Evolutionary conservation across 2,329 filamentous ascomycete genomes (phyloP), one percentile per base, ranked within the genome.

Genomic region (Clonostachys sp.): DNA sequence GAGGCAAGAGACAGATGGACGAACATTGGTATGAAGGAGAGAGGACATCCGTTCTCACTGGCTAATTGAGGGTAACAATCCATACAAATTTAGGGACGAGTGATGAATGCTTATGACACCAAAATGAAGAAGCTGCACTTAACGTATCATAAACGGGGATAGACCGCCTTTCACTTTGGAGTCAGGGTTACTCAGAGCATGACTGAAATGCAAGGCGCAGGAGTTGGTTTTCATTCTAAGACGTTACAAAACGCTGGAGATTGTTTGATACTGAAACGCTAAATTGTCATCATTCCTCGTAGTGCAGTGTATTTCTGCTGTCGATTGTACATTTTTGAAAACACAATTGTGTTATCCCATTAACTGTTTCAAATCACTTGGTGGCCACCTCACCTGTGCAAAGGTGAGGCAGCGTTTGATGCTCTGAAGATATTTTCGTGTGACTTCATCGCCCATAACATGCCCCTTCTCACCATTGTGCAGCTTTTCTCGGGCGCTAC

Each of bases 351-450:
- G 24, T 60, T 48, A 68, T 4, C 94, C 94, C 94, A 99, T 99
- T 57, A 99, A 72, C 72, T 99, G 94, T 61, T 89, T 78, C 57
- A 94, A 78, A 71, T 97, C 92, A 58, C 91, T 86, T 1, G 94
- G 94, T 49, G 91, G 91, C 94, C 94, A 99, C 57, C 92, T 83
- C 33, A 94, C 91, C 71, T 99, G 94, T 24, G 92, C 91, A 78
- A 96, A 99, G 51, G 89, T 97, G 62, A 99, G 70, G 62, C 91
- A 96, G 42, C 94, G 78, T 76, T 99, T 99, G 66, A 99, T 97
- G 63, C 92, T 96, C 73, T 99, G 94, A 55, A 99, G 68, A 63
- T 91, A 96, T 71, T 97, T 99, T 55, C 94, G 81, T 45, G 94
- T 99, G 41, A 87, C 84, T 71, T 99, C 94, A 63, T 97, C 94